Evolutionary conservation across 352 stramenopile genomes (phyloP).

Genomic region (Globisporangium canariense): DNA sequence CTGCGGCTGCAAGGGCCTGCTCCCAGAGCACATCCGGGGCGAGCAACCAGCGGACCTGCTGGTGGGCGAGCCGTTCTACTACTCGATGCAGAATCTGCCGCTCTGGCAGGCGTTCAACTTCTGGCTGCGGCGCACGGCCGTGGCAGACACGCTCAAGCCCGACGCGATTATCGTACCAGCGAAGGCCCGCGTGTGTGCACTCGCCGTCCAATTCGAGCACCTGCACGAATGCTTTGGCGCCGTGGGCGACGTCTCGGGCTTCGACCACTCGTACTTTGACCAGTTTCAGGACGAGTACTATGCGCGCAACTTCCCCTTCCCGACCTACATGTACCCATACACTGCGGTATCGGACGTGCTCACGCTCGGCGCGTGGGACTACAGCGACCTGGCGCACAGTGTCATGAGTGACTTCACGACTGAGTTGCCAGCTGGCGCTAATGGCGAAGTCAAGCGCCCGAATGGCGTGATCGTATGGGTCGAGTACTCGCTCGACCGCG

Average conservation of each 20-base stretch:
- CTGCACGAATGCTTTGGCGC: slow-evolving; percentile 77
- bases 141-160: slow-evolving; percentile 33
- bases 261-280: slow-evolving; percentile 72
- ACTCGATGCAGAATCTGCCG: slow-evolving; percentile 84
- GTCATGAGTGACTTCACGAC: slow-evolving; percentile 19
- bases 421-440: slow-evolving; percentile 4
- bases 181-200: slow-evolving; percentile 42
- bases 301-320: slow-evolving; percentile 75
- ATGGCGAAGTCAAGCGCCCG: slow-evolving; percentile 8
- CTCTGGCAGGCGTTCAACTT: slow-evolving; percentile 85
- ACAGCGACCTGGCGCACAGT: slow-evolving; percentile 40
- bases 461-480: slow-evolving; percentile 78
- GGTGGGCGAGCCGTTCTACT: slow-evolving; percentile 79
- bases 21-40: slow-evolving; percentile 52
- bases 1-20: slow-evolving; percentile 63
- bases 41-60: slow-evolving; percentile 54
- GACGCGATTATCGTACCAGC: slow-evolving; percentile 50
- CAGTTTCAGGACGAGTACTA: slow-evolving; percentile 70
- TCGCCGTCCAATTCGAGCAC: slow-evolving; percentile 68
- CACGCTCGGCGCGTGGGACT: slow-evolving; percentile 48
- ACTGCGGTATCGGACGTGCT: slow-evolving; percentile 30
- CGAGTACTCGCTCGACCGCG: slow-evolving; percentile 53
- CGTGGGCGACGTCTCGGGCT: slow-evolving; percentile 64
- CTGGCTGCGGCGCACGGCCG: slow-evolving; percentile 63
- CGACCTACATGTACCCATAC: slow-evolving; percentile 80